phyloP scores from a whole-genome alignment of 2,329 filamentous ascomycete species.

The Epichloe coenophiala region DNA sequence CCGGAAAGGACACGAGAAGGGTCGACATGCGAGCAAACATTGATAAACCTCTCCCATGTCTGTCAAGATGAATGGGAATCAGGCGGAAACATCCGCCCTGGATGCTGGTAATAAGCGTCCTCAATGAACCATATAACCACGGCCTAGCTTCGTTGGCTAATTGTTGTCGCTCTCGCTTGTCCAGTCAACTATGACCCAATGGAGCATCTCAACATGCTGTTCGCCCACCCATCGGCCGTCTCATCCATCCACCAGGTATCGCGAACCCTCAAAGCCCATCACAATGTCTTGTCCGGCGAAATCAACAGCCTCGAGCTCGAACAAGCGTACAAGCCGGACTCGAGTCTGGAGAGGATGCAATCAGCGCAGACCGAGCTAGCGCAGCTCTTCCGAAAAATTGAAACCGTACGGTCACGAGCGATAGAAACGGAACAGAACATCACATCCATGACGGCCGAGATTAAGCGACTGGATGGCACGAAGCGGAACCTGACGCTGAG shows the following conservation, averaged over 20 bases:
- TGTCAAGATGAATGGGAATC: slow-evolving; percentile 25
- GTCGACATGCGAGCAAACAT: neutral
- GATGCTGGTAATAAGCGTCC: slow-evolving; percentile 30
- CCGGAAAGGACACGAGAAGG: neutral
- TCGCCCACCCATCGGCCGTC: slow-evolving; percentile 77
- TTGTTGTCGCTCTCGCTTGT: neutral
- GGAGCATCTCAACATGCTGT: slow-evolving; percentile 83
- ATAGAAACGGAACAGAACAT: slow-evolving; percentile 90
- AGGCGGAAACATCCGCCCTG: slow-evolving; percentile 24
- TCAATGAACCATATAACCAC: neutral
- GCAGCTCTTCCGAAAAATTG: slow-evolving; percentile 86
- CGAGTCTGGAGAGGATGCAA: slow-evolving; percentile 83
- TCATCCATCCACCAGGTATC: slow-evolving; percentile 63
- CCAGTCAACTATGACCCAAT: slow-evolving; percentile 81
- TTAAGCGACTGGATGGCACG: slow-evolving; percentile 90
- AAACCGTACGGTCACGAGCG: slow-evolving; percentile 77
- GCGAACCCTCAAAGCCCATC: slow-evolving; percentile 57
- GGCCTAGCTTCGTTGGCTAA: neutral
- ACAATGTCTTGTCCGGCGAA: slow-evolving; percentile 68
- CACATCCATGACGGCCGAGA: slow-evolving; percentile 97
- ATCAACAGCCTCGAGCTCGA: slow-evolving; percentile 61
- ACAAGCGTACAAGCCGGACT: slow-evolving; percentile 74
- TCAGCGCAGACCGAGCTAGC: slow-evolving; percentile 80
- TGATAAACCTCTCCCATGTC: neutral
- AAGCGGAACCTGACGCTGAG: slow-evolving; percentile 93